Evolutionary conservation across 495 filamentous ascomycete species (phyloP), one percentile per base, ranked within the genome.

Genomic region (Penicillium malachiteum): DNA sequence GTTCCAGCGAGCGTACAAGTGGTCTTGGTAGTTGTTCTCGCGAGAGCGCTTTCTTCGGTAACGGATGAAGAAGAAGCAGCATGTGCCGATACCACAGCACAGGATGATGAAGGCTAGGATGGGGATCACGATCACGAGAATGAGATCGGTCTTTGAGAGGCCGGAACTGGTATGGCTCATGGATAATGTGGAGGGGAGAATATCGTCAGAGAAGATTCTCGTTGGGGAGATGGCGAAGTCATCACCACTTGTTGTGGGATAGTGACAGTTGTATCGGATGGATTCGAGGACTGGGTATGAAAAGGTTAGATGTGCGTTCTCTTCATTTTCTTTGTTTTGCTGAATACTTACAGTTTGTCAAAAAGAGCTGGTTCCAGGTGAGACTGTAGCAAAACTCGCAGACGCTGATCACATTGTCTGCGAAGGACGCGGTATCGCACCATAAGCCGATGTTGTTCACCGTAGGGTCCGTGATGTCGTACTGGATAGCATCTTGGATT

Each of bases 191-290:
- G 69, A 76, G n/a, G 71, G 78, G 45, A 71, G 72, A 43, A 70
- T 62, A 40, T 62, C 64, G 47, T 64, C 62, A 35, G 60, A 70
- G 65, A 82, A 82, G 45, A 82, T 77, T 16, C 70, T 54, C 0
- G 67, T 60, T n/a, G 79, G 71, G 31, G 52, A 60, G 48, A 82
- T 73, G 41, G 68, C 65, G 58, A 81, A 81, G 14, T 67, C 33
- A 13, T 55, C 43, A 14, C 68, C 66, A 0, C 66, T 59, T 13
- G 62, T 51, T 12, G 75, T 71, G 47, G 59, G 62, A 56, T 70
- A 77, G 49, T 78, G 69, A 65, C 79, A 82, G 54, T 78, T 77
- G 42, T 77, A 76, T 5, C 76, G 73, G 49, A 81, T 68, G 21
- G 78, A 69, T 62, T 78, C 74, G 52, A 82, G 67, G 63, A 81